phyloP scores from a whole-genome alignment of 1,284 basidiomycete genomes.

The Pyrrhoderma lamaoense region DNA sequence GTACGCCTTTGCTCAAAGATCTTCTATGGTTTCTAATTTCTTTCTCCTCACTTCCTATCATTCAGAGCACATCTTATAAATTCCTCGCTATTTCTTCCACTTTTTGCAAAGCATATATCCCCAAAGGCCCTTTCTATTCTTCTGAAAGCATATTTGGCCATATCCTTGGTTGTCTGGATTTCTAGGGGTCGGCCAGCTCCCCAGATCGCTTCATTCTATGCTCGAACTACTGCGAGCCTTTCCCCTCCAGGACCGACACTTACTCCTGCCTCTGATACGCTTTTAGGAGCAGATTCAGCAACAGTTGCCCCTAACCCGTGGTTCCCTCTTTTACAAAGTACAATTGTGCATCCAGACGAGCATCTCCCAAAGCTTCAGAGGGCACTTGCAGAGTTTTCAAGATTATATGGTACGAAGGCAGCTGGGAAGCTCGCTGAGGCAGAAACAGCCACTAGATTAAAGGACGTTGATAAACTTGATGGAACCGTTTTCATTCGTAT shows the following conservation, averaged over 20 bases:
- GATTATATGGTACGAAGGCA: slow-evolving; percentile 39
- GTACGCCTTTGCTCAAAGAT: slow-evolving; percentile 12
- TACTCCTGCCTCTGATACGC: slow-evolving; percentile 28
- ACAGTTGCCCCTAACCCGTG: slow-evolving; percentile 42
- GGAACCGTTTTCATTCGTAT: slow-evolving; percentile 52
- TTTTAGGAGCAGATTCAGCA: slow-evolving; percentile 23
- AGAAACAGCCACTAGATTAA: slow-evolving; percentile 27
- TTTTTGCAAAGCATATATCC: slow-evolving; percentile 26
- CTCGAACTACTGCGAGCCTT: slow-evolving; percentile 19
- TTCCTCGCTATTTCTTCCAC: slow-evolving; percentile 37
- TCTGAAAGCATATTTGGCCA: slow-evolving; percentile 34
- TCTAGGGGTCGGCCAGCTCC: slow-evolving; percentile 32
- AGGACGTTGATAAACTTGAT: slow-evolving; percentile 45
- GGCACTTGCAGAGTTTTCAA: slow-evolving; percentile 45
- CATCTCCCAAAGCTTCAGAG: slow-evolving; percentile 57
- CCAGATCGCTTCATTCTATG: slow-evolving; percentile 33
- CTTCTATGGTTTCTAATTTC: neutral
- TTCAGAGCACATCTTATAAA: slow-evolving; percentile 40
- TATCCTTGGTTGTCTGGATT: slow-evolving; percentile 31
- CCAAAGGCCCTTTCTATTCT: slow-evolving; percentile 28
- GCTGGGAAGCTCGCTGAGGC: slow-evolving; percentile 20
- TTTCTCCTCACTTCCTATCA: neutral
- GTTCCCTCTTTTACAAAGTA: slow-evolving; percentile 45
- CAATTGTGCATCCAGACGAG: slow-evolving; percentile 49
- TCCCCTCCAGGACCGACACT: slow-evolving; percentile 29